Evolutionary conservation across 2,329 filamentous ascomycete species (phyloP).

Genomic region (Colletotrichum coccodes): DNA sequence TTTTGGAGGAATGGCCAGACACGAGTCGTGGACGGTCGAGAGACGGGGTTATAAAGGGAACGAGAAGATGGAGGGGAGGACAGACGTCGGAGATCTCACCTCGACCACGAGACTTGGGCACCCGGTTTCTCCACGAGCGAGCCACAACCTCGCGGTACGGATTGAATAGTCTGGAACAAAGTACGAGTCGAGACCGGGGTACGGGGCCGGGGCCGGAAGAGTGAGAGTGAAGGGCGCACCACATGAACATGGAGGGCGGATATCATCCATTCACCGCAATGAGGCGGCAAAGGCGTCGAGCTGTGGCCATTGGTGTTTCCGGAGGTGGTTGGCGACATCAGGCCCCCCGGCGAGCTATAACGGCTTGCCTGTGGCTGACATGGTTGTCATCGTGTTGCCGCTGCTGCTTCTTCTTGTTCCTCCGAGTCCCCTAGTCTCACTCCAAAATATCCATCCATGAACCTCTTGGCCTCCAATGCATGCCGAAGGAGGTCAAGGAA

Average conservation of each 20-base stretch:
- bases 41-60: constrained; percentile 11
- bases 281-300: constrained; percentile 20
- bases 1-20: not conserved
- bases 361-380: not conserved
- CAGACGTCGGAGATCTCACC: not conserved
- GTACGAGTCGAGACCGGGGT: constrained; percentile 18
- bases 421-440: not conserved
- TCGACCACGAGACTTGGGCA: not conserved
- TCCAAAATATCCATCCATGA: not conserved
- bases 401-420: not conserved
- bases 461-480: not conserved
- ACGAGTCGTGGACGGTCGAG: constrained; percentile 18
- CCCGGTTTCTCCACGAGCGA: not conserved
- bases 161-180: constrained; percentile 14
- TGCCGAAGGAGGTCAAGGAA: constrained; percentile 3
- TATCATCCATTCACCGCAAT: constrained; percentile 8
- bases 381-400: not conserved
- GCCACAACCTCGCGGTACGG: constrained; percentile 18
- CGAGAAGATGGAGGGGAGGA: not conserved
- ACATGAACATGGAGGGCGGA: not conserved
- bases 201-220: not conserved
- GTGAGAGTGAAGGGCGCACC: not conserved
- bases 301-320: not conserved
- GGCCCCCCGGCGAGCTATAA: not conserved
- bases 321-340: not conserved